Evolutionary conservation across 345 rosid genomes (phyloP), one percentile per base, ranked within the genome.

Genomic region (Linum tenue): DNA sequence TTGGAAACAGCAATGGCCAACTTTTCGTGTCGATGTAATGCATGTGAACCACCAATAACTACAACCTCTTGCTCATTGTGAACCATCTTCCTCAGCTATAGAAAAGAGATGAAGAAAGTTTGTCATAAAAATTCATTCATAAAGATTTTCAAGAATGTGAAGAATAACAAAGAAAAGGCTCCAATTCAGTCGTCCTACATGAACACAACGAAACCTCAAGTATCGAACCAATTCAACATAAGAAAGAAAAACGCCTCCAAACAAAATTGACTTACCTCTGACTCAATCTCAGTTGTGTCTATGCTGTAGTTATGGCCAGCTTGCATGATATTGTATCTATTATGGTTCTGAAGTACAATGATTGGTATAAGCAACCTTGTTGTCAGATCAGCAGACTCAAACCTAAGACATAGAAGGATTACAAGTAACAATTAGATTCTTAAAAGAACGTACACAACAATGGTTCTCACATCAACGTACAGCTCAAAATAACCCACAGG

Each of bases 61-160:
- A 95, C 92, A 44, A 95, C 90, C 72, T 95, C 97, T 87, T 91
- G 96, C 61, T 87, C 96, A 48, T 86, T 83, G 79, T 88, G 96
- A 69, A 80, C 91, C 90, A 94, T 78, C 79, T 91, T 94, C 81
- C 82, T 94, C 70, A 94, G 91, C 97, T 75, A 42, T 17, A 10
- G 12, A 57, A 37, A 7, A 48, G 53, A 48, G 53, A 48, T 48
- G 9, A 9, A 48, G 53, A 8, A 48, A 3, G 14, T 48, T 48
- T 48, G 14, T 48, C 53, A 7, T 3, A 12, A 6, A 9, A 48
- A 9, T 48, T 48, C 31, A 22, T 22, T 22, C 31, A 22, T 22
- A 22, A 22, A 22, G 31, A 22, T 22, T 22, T 22, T 22, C 31
- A 22, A 22, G 31, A 22, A 22, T 22, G 31, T 22, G 31, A 22